Conservation (phyloP, 2,329 filamentous ascomycete species). For the Penicillium expansum region DNA sequence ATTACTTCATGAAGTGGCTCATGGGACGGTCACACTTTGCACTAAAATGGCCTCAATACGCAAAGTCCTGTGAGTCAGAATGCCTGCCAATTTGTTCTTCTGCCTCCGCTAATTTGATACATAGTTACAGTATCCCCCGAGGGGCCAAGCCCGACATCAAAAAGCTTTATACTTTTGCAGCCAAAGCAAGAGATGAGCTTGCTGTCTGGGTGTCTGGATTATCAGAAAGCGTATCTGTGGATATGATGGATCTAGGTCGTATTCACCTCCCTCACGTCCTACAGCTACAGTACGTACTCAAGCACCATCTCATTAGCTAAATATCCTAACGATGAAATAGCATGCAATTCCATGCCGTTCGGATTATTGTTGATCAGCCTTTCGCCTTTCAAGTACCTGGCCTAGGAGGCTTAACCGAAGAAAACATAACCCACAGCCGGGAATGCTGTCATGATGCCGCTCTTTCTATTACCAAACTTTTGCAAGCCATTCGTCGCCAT, state of each 20-base stretch:
- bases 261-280: not conserved
- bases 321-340: not conserved
- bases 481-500: not conserved
- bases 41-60: not conserved
- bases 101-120: not conserved
- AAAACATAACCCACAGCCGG: not conserved
- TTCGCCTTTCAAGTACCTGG: not conserved
- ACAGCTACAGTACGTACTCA: not conserved
- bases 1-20: not conserved
- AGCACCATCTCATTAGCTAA: not conserved
- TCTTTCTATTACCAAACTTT: not conserved
- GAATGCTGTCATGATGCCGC: not conserved
- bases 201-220: not conserved
- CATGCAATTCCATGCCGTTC: not conserved
- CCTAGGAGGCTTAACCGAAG: not conserved
- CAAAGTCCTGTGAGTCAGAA: not conserved
- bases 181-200: not conserved
- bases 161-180: not conserved
- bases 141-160: not conserved
- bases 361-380: not conserved
- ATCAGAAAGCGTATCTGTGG: not conserved
- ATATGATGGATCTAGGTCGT: not conserved
- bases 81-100: not conserved
- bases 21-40: not conserved
- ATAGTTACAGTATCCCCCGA: not conserved